A percentile compares a stretch with the other conserved stretches of the same genome.
phyloP scores from a whole-genome alignment of 208 protist species.

The Acanthamoeba healyi region DNA sequence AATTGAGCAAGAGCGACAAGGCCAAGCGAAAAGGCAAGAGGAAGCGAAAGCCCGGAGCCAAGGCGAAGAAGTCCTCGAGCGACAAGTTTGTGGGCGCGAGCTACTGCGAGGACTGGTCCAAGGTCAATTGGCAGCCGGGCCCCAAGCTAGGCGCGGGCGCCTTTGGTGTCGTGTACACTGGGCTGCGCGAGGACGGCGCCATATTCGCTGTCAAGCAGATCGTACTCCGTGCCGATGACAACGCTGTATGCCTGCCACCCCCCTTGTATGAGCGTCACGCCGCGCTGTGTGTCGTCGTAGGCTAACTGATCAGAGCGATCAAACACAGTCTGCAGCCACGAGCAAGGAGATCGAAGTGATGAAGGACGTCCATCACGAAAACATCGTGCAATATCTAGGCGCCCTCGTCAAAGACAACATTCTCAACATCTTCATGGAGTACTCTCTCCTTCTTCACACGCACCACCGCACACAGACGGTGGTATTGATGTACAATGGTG shows the following conservation, averaged over 20 bases:
- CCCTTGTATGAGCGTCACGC: no score
- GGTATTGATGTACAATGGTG: neutral
- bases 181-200: conserved; percentile 43
- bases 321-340: conserved; percentile 68
- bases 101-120: conserved; percentile 69
- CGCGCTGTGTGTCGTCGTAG: neutral
- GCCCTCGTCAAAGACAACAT: conserved; percentile 72
- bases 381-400: conserved; percentile 87
- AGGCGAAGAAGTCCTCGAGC: neutral
- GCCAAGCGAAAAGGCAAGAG: conserved; percentile 6
- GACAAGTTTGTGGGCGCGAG: neutral
- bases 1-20: neutral
- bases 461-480: neutral
- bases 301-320: neutral
- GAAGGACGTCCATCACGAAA: conserved; percentile 83
- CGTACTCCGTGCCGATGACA: neutral
- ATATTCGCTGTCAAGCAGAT: conserved; percentile 77
- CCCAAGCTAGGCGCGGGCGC: conserved; percentile 49
- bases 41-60: neutral
- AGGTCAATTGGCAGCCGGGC: conserved; percentile 65
- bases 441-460: neutral
- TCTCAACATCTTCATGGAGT: conserved; percentile 87
- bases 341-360: conserved; percentile 85
- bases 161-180: conserved; percentile 63
- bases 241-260: neutral